phyloP scores from a whole-genome alignment of 192 early-diverging fungal genomes.

The Dispira simplex region DNA sequence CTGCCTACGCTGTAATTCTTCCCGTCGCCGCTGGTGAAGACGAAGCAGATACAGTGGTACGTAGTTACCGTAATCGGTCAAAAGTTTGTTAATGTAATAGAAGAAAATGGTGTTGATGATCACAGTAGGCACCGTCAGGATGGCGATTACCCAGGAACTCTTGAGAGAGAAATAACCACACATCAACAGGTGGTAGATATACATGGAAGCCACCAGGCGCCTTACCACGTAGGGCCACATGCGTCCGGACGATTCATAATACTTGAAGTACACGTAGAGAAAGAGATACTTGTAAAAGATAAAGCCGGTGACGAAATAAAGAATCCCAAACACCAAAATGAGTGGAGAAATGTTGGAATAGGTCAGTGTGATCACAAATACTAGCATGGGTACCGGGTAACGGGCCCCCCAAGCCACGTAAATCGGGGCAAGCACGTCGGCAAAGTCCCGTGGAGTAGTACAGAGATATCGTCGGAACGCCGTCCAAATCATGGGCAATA shows the following conservation, averaged over 20 bases:
- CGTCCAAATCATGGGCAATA: slow-evolving; percentile 43
- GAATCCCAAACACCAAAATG: slow-evolving; percentile 48
- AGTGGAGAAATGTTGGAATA: slow-evolving; percentile 64
- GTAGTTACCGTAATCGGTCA: slow-evolving; percentile 11
- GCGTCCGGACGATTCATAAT: slow-evolving; percentile 52
- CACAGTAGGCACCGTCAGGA: slow-evolving; percentile 25
- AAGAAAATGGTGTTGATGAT: slow-evolving; percentile 28
- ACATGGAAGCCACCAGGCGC: slow-evolving; percentile 42
- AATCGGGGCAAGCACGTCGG: slow-evolving; percentile 52
- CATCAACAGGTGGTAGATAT: slow-evolving; percentile 49
- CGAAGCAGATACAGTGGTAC: slow-evolving; percentile 27
- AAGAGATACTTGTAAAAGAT: slow-evolving; percentile 61
- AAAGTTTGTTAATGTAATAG: slow-evolving; percentile 10
- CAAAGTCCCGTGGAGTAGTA: slow-evolving; percentile 66
- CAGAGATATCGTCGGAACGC: slow-evolving; percentile 40
- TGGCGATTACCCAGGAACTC: slow-evolving; percentile 25
- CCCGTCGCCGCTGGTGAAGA: slow-evolving; percentile 23
- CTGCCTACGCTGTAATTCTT: background rate
- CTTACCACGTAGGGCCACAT: slow-evolving; percentile 60
- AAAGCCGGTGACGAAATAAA: slow-evolving; percentile 50
- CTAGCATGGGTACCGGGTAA: slow-evolving; percentile 51
- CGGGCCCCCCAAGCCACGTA: slow-evolving; percentile 51
- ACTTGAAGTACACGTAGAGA: slow-evolving; percentile 61
- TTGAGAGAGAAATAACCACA: slow-evolving; percentile 43
- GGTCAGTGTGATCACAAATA: slow-evolving; percentile 55